Evolutionary conservation across 148 eudicot genomes (phyloP).

Genomic region (Amaranthus hypochondriacus): DNA sequence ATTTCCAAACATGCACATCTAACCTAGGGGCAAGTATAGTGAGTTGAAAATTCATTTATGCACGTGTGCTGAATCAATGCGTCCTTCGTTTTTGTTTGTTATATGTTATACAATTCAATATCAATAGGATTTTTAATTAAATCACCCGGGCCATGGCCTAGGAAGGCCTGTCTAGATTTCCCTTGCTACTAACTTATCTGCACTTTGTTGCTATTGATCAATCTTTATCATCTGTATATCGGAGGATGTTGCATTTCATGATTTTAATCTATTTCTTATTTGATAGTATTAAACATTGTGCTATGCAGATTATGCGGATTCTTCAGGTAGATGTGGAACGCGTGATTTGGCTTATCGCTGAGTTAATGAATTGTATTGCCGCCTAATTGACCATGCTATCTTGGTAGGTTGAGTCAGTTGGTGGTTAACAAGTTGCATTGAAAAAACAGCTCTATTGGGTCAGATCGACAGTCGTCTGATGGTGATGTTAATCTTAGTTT

Average conservation of each 20-base stretch:
- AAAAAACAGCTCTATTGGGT: slow-evolving; percentile 16
- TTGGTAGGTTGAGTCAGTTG: slow-evolving; percentile 10
- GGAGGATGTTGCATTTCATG: not conserved
- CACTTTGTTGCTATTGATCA: not conserved
- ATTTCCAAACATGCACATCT: too few species aligned
- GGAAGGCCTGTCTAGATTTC: too few species aligned
- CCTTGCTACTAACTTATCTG: too few species aligned
- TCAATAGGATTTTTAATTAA: too few species aligned
- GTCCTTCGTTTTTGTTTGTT: too few species aligned
- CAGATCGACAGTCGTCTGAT: slow-evolving; percentile 1
- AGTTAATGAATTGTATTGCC: slow-evolving; percentile 4
- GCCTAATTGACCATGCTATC: slow-evolving; percentile 5
- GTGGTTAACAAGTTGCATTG: slow-evolving; percentile 17
- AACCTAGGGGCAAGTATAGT: too few species aligned
- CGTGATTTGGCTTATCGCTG: slow-evolving; percentile 20
- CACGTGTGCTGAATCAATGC: too few species aligned
- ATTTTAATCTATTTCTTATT: not conserved
- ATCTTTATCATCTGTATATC: not conserved
- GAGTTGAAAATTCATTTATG: too few species aligned
- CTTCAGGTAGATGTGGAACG: slow-evolving; percentile 22
- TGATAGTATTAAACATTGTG: not conserved
- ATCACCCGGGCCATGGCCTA: too few species aligned
- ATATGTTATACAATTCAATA: too few species aligned
- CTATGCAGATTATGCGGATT: slow-evolving; percentile 32
- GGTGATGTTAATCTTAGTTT: slow-evolving; percentile 19